Evolutionary conservation across 169 alveolate species (phyloP), one percentile per base, ranked within the genome.

Genomic region (Cryptosporidium meleagridis): DNA sequence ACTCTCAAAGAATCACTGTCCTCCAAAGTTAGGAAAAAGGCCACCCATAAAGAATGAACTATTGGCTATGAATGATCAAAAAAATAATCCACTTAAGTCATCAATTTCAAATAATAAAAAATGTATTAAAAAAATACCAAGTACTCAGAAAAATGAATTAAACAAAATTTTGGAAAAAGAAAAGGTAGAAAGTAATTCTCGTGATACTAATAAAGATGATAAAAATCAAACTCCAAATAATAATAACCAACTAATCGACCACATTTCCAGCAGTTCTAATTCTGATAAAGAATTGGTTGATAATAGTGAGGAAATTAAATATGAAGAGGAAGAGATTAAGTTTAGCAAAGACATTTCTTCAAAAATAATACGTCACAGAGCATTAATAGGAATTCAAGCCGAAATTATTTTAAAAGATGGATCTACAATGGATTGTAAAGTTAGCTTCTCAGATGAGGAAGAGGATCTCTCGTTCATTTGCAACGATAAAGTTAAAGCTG

Each of bases 321-420:
- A 53, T 23, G 70, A 55, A 2, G 89, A 80, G 41, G 89, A 80
- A 45, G 89, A 80, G 12, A 53, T 80, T 3, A 80, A 61, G n/a
- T 59, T 80, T 45, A 51, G 41, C 26, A 80, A 35, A 29, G 68
- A 65, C 23, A 26, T 65, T 3, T 31, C 89, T 21, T 41, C 89
- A 9, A 59, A 67, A 39, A 65, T 59, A 41, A 80, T 62, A 37
- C 41, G 18, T 7, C 37, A 31, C 4, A 59, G 14, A 44, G 33
- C 37, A 12, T 21, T 45, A 23, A 26, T 2, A 23, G 68, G 75
- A 61, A 39, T 80, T 31, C 72, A n/a, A n/a, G 89, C 89, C 8
- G 67, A 44, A 59, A 65, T 80, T 26, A 65, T 80, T n/a, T 69
- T 80, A 0, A 80, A 80, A 23, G 89, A 80, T 31, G 89, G 89